Evolutionary conservation across 495 filamentous ascomycete species (phyloP), one percentile per base, ranked within the genome.

Genomic region (Tuber magnatum): DNA sequence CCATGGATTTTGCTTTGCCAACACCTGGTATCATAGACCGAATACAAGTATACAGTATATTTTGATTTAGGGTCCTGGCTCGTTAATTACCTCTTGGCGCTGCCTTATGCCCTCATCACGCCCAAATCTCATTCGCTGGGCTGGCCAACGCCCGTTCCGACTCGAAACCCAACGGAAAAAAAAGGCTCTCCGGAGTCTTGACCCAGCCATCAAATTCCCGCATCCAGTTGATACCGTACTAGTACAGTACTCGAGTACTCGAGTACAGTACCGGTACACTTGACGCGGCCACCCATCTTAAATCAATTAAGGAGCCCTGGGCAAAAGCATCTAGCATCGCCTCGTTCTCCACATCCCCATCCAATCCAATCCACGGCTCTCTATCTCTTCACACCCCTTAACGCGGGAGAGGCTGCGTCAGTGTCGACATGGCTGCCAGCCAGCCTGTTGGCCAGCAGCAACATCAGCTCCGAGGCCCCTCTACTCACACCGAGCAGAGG

Each of bases 381-480:
- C 68, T 56, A 35, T 38, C 12, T 65, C 56, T 35, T 65, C 56
- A 35, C 56, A 32, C 28, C 56, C 56, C 14, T 28, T 18, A 65
- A 35, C 56, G 2, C 56, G 14, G 56, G 56, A 65, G 18, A 65
- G 28, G 56, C 14, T 65, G 56, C 56, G 28, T 20, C 56, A 35
- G 56, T 65, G 56, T 65, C 28, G 14, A 79, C 77, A 79, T 79
- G 77, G 77, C 76, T 79, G 65, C 70, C 73, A 79, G 72, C 77
- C 77, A 79, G 73, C 56, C 41, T 42, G 74, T 77, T 10, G 32
- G 65, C 77, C 78, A 48, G 77, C 70, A 71, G 71, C 72, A 75
- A 73, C 32, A 14, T 39, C 74, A 80, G 46, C 70, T 48, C 70
- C 74, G 80, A 56, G 78, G 75, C 51, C 46, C 77, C 74, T 68